Evolutionary conservation across 2,329 filamentous ascomycete genomes (phyloP).

Genomic region (Cercospora sesami): DNA sequence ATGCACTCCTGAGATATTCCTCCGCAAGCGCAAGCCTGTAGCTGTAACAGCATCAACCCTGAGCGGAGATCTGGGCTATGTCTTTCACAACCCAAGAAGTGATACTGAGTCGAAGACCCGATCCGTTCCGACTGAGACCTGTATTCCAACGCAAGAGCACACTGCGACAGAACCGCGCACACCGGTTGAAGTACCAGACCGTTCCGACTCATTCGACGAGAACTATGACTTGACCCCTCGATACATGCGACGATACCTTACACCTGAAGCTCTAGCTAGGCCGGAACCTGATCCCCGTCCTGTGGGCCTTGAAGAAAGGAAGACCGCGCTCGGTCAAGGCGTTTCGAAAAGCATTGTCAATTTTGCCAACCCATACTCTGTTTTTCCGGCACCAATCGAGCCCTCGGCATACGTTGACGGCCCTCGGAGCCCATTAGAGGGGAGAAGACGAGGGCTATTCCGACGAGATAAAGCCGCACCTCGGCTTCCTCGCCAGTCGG

Average conservation of each 20-base stretch:
- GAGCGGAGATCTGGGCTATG: not conserved
- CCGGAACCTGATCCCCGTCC: not conserved
- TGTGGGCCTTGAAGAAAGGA: not conserved
- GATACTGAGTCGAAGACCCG: not conserved
- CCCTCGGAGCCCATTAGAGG: not conserved
- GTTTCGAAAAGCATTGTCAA: not conserved
- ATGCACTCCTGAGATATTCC: not conserved
- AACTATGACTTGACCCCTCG: not conserved
- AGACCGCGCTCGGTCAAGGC: not conserved
- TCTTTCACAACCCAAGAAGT: not conserved
- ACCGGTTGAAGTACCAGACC: not conserved
- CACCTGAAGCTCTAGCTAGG: not conserved
- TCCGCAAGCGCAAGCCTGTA: not conserved
- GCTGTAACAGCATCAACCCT: not conserved
- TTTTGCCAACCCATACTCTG: not conserved
- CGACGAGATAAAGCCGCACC: not conserved
- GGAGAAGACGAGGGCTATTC: not conserved
- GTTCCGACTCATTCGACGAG: not conserved
- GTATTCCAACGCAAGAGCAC: not conserved
- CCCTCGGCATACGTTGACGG: no score
- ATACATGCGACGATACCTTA: not conserved
- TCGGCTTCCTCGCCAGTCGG: not conserved
- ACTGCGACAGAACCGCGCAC: not conserved
- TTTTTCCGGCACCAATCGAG: not conserved
- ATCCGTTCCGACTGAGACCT: not conserved